phyloP scores from a whole-genome alignment of 2,329 filamentous ascomycete genomes.

The Sporothrix brasiliensis region DNA sequence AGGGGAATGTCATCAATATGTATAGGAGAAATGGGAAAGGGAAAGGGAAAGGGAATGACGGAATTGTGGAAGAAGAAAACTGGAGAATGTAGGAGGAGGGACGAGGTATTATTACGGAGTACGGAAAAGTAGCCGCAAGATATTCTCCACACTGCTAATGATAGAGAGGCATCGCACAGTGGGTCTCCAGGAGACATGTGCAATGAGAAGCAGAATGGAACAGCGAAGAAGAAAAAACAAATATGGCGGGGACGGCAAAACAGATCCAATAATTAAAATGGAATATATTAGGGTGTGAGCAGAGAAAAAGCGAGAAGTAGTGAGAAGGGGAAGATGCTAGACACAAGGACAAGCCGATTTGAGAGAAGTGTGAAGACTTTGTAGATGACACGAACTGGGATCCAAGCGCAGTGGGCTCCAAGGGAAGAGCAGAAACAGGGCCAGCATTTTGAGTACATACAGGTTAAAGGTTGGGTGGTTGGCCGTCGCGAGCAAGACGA shows the following conservation, averaged over 20 bases:
- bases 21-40: constrained; percentile 14
- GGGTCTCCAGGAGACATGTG: constrained; percentile 4
- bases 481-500: not conserved
- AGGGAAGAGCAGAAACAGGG: not conserved
- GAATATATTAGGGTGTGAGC: constrained; percentile 21
- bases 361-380: not conserved
- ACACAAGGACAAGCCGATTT: not conserved
- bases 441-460: not conserved
- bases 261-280: constrained; percentile 14
- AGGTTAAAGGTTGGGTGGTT: constrained; percentile 1
- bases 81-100: not conserved
- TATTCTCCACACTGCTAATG: constrained; percentile 27
- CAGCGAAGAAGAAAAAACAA: constrained; percentile 12
- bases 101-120: constrained; percentile 25
- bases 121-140: constrained; percentile 22
- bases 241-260: constrained; percentile 11
- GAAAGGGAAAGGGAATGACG: constrained; percentile 5
- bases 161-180: constrained; percentile 24
- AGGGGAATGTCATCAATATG: not conserved
- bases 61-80: constrained; percentile 3
- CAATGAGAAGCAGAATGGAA: constrained; percentile 29
- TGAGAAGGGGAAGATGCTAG: not conserved
- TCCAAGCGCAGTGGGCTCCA: not conserved
- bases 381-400: not conserved
- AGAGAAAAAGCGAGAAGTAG: not conserved